Evolutionary conservation across 225 moss, liverwort and hornwort genomes (phyloP).

Genomic region (Physcomitrellopsis africana): DNA sequence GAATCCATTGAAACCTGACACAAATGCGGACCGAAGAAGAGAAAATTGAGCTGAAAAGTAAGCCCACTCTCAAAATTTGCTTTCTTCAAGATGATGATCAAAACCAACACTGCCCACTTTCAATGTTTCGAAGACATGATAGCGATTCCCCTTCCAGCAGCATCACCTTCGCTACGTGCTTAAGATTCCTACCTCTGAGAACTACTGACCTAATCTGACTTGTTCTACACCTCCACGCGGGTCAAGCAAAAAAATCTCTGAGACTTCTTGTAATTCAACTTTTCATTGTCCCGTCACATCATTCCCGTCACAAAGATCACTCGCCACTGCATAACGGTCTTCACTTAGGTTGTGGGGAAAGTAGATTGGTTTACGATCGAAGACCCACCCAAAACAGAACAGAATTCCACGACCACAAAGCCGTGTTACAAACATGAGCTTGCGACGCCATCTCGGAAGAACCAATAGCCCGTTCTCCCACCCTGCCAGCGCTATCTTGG

Average conservation of each 20-base stretch:
- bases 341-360: too few species aligned
- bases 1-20: constrained; percentile 92
- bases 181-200: too few species aligned
- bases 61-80: neutral
- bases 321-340: too few species aligned
- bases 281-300: too few species aligned
- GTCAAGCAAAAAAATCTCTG: too few species aligned
- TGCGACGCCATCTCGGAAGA: constrained; percentile 75
- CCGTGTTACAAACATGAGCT: constrained; percentile 72
- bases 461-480: constrained; percentile 52
- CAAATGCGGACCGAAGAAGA: neutral
- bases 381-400: constrained; percentile 75
- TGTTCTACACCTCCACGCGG: too few species aligned
- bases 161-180: too few species aligned
- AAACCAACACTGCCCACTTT: neutral
- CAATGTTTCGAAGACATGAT: too few species aligned
- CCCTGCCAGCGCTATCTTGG: constrained; percentile 65
- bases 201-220: too few species aligned
- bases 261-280: too few species aligned
- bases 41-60: constrained; percentile 7
- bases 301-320: too few species aligned
- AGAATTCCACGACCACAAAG: constrained; percentile 74
- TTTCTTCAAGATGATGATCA: neutral
- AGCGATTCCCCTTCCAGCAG: too few species aligned
- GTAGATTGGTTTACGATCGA: neutral